Conservation (phyloP, 78 protist genomes). For the Cyanophora paradoxa region DNA sequence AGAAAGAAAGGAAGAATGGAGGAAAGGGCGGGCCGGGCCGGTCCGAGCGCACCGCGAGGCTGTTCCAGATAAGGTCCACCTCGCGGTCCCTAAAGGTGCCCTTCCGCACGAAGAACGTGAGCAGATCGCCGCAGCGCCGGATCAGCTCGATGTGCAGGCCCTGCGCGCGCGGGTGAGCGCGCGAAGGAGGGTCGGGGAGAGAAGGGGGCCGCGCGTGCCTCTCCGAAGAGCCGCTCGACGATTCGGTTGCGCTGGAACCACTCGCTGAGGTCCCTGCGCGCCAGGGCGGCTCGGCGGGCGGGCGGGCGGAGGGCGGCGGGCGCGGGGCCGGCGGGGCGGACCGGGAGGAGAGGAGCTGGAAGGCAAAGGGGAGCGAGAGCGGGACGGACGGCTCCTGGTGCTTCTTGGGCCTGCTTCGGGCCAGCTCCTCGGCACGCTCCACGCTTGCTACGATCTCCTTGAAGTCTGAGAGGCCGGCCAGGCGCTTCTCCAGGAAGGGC, state of each 20-base stretch:
- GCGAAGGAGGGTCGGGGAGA: too few relatives aligned
- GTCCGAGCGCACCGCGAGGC: neutral
- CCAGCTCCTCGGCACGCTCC: too few relatives aligned
- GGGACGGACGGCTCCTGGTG: neutral
- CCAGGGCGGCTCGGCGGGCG: neutral
- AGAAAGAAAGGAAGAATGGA: too few relatives aligned
- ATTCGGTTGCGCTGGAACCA: slow-evolving; percentile 47
- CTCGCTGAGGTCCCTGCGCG: neutral
- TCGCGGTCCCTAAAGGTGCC: slow-evolving; percentile 29
- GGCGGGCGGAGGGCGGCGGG: neutral
- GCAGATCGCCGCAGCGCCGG: slow-evolving; percentile 53
- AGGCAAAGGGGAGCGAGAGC: too few relatives aligned
- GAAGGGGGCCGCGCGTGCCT: too few relatives aligned
- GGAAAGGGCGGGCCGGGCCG: too few relatives aligned
- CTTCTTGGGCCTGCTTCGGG: too few relatives aligned
- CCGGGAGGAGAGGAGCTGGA: neutral
- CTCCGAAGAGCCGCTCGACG: slow-evolving; percentile 51
- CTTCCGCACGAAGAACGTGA: slow-evolving; percentile 30
- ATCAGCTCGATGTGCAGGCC: slow-evolving; percentile 47
- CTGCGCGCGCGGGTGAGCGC: too few relatives aligned
- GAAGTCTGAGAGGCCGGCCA: neutral
- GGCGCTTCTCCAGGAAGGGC: slow-evolving; percentile 4
- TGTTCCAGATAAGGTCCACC: slow-evolving; percentile 47
- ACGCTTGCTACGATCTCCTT: neutral
- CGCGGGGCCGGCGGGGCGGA: too few relatives aligned